Evolutionary conservation across 129 eudicot genomes (phyloP).

Genomic region (Daucus carota): DNA sequence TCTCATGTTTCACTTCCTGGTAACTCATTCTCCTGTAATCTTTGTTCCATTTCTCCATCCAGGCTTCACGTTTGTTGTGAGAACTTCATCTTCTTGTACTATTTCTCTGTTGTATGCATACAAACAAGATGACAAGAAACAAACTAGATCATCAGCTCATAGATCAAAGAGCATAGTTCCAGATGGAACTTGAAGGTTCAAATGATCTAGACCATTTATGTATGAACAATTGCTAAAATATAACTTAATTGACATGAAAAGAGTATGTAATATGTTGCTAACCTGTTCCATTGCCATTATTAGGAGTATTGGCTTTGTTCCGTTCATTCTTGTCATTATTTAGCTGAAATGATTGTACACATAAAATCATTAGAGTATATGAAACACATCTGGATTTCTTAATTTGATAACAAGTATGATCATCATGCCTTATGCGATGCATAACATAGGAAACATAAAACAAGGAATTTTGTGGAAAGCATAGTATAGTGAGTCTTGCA

Average conservation of each 20-base stretch:
- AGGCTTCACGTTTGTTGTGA: conserved; percentile 62
- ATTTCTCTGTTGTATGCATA: conserved; percentile 32
- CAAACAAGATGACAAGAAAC: background rate
- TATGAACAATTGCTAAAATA: background rate
- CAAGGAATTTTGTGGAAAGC: too few species aligned
- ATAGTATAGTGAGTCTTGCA: too few species aligned
- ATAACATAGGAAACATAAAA: too few species aligned
- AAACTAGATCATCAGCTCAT: too few species aligned
- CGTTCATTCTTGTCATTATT: background rate
- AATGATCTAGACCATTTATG: background rate
- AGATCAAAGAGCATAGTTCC: too few species aligned
- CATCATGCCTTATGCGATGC: too few species aligned
- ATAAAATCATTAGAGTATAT: background rate
- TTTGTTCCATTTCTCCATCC: conserved; percentile 74
- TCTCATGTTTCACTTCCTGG: conserved; percentile 28
- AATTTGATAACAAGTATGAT: too few species aligned
- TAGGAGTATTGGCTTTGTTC: too few species aligned
- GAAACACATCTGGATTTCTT: background rate
- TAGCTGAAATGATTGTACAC: background rate
- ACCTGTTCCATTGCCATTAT: conserved; percentile 36
- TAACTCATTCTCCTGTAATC: conserved; percentile 45
- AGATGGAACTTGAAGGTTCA: background rate
- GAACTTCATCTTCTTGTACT: conserved; percentile 43
- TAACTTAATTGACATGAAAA: background rate
- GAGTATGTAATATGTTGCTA: background rate